phyloP scores from a whole-genome alignment of 768 basidiomycete species.

The Rhodotorula taiwanensis region DNA sequence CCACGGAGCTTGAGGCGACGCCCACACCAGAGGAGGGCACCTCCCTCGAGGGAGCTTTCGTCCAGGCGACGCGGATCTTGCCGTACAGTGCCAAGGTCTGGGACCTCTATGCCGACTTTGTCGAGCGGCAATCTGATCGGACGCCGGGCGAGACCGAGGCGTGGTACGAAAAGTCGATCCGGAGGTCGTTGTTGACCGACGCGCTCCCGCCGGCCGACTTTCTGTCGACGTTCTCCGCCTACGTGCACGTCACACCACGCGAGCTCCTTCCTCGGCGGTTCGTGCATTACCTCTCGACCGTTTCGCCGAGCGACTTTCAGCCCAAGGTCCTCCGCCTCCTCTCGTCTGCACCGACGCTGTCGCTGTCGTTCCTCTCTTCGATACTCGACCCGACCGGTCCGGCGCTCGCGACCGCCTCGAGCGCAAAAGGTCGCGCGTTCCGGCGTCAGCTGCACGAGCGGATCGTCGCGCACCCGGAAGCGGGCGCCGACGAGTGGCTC shows the following conservation, averaged over 20 bases:
- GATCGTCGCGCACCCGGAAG: constrained; percentile 24
- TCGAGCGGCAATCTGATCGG: constrained; percentile 2
- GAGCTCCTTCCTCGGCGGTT: constrained; percentile 29
- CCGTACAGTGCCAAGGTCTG: constrained; percentile 30
- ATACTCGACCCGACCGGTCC: constrained; percentile 3
- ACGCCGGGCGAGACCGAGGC: background rate
- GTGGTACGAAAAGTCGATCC: constrained; percentile 29
- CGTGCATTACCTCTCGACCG: constrained; percentile 17
- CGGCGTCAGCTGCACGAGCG: constrained; percentile 12
- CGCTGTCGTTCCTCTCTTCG: constrained; percentile 16
- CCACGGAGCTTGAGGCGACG: no score
- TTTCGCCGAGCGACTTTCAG: background rate
- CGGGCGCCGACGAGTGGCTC: constrained; percentile 21
- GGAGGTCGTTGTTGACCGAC: constrained; percentile 20
- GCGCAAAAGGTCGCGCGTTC: background rate
- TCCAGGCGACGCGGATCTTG: background rate
- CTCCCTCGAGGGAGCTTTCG: background rate
- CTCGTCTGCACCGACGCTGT: constrained; percentile 8
- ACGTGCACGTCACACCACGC: constrained; percentile 6
- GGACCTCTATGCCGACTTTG: constrained; percentile 24
- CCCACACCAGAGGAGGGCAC: no score
- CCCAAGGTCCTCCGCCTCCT: constrained; percentile 10
- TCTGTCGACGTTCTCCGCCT: constrained; percentile 3
- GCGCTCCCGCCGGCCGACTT: constrained; percentile 23
- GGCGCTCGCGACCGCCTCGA: background rate